phyloP scores from a whole-genome alignment of 1,284 basidiomycete species.

The Tilletia horrida region DNA sequence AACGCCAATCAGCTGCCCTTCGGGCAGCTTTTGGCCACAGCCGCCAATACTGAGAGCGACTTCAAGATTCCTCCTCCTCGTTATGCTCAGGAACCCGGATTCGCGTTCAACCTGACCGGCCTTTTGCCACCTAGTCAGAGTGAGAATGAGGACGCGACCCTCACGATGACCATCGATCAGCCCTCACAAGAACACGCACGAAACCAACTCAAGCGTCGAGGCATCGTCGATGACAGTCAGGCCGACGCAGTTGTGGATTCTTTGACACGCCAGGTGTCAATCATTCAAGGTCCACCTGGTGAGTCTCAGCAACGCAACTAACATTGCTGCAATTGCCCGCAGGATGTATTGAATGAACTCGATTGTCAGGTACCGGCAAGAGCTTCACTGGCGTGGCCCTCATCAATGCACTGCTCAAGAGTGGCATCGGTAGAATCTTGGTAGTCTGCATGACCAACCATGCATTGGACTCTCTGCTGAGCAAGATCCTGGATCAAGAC shows the following conservation, averaged over 20 bases:
- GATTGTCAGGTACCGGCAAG: slow-evolving; percentile 48
- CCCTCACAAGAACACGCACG: slow-evolving; percentile 58
- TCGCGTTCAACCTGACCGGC: slow-evolving; percentile 60
- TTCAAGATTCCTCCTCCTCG: slow-evolving; percentile 59
- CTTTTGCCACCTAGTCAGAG: slow-evolving; percentile 50
- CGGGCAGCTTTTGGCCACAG: slow-evolving; percentile 60
- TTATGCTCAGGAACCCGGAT: slow-evolving; percentile 60
- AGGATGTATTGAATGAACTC: slow-evolving; percentile 60
- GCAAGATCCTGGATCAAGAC: slow-evolving; percentile 63
- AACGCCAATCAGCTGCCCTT: slow-evolving; percentile 64
- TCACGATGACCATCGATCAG: slow-evolving; percentile 36
- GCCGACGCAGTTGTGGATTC: slow-evolving; percentile 66
- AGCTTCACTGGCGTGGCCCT: slow-evolving; percentile 68
- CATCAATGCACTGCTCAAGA: slow-evolving; percentile 64
- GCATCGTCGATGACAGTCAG: slow-evolving; percentile 66
- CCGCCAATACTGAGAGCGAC: slow-evolving; percentile 44
- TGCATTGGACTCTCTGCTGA: slow-evolving; percentile 68
- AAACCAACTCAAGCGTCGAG: slow-evolving; percentile 55
- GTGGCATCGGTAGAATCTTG: slow-evolving; percentile 62
- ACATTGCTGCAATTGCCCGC: too few species aligned
- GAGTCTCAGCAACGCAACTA: slow-evolving; percentile 52
- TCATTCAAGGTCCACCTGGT: slow-evolving; percentile 73
- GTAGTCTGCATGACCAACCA: slow-evolving; percentile 74
- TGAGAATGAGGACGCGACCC: slow-evolving; percentile 25
- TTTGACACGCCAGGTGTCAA: slow-evolving; percentile 63